Conservation (phyloP, 352 stramenopile genomes). For the Blastocystis sp. region DNA sequence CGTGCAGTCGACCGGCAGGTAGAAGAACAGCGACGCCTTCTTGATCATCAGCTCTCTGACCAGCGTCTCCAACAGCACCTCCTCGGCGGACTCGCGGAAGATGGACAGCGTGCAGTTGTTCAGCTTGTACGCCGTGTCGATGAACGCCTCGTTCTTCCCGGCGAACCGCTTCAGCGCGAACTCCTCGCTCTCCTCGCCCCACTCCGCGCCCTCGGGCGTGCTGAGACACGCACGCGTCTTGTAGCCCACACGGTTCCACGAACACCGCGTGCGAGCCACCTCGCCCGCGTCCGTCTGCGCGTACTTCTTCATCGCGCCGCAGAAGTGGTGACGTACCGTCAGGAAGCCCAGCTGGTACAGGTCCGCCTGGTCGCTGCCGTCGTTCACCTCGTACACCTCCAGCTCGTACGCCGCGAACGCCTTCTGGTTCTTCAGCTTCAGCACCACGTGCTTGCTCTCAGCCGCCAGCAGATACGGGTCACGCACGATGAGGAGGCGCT, state of each 20-base stretch:
- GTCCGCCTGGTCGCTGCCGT: neutral
- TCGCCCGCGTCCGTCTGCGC: neutral
- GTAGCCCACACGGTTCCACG: neutral
- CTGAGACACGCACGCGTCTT: neutral
- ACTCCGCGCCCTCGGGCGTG: neutral
- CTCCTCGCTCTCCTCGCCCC: neutral
- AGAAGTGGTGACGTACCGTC: neutral
- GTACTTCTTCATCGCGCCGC: neutral
- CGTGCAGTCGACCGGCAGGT: neutral
- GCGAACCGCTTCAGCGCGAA: neutral
- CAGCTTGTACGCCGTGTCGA: neutral
- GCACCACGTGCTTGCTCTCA: neutral
- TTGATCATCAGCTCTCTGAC: conserved; percentile 10
- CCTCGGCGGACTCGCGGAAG: neutral
- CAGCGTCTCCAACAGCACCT: neutral
- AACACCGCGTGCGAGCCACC: neutral
- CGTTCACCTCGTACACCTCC: neutral
- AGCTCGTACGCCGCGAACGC: conserved; percentile 13
- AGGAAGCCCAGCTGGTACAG: neutral
- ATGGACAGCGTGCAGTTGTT: neutral
- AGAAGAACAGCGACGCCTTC: conserved; percentile 3
- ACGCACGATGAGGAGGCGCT: neutral
- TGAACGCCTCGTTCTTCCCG: neutral
- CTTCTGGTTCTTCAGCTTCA: neutral
- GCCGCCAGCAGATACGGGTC: neutral